phyloP scores from a whole-genome alignment of 2,329 filamentous ascomycete species.

The Aspergillus phoenicis region DNA sequence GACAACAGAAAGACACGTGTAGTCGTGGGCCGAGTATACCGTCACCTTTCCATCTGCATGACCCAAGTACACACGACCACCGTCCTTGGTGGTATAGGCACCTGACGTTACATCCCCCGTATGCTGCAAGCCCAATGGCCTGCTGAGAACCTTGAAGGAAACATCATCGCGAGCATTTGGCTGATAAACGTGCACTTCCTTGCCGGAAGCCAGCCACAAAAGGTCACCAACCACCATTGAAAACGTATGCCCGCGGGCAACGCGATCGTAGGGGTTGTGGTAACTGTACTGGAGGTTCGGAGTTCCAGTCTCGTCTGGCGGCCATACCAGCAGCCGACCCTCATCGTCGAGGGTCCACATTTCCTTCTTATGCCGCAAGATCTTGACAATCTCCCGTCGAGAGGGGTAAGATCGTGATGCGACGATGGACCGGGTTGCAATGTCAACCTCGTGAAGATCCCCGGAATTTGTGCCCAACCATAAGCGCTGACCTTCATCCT shows the following conservation, averaged over 20 bases:
- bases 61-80: conserved; percentile 82
- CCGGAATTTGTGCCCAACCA: conserved; percentile 91
- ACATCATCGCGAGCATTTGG: conserved; percentile 69
- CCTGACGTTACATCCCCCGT: conserved; percentile 88
- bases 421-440: conserved; percentile 70
- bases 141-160: conserved; percentile 74
- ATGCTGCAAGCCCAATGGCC: conserved; percentile 69
- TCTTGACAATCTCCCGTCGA: conserved; percentile 77
- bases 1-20: conserved; percentile 74
- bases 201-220: conserved; percentile 85
- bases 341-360: conserved; percentile 94
- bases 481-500: conserved; percentile 76
- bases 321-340: conserved; percentile 85
- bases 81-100: conserved; percentile 71
- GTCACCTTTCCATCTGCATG: conserved; percentile 93
- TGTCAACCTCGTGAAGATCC: conserved; percentile 86
- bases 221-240: conserved; percentile 84
- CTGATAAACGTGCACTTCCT: conserved; percentile 81
- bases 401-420: conserved; percentile 73
- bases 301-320: conserved; percentile 70
- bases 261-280: conserved; percentile 66
- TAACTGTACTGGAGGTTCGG: conserved; percentile 76
- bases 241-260: conserved; percentile 81
- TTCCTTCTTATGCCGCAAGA: conserved; percentile 82
- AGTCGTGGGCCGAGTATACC: conserved; percentile 81